Base-by-base conservation (phyloP, 352 stramenopile genomes). In the Phytophthora europaea region DNA sequence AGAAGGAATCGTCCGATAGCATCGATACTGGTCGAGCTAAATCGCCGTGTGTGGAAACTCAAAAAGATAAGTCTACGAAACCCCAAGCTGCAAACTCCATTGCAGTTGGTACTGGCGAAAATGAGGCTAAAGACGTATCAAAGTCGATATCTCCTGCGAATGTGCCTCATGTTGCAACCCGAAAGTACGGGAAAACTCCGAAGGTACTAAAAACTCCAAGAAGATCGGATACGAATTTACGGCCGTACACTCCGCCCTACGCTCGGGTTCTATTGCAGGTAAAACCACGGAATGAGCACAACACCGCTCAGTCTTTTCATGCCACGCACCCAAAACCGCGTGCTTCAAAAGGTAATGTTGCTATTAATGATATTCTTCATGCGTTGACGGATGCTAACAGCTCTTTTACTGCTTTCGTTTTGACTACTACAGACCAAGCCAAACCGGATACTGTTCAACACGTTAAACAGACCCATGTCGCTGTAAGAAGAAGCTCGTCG, bases 101-200 rank as follows among this genome's bases (percentile, higher is more conserved):
- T 43, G n/a, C 12, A 38, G n/a, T 31, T 9, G n/a, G 48, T 33
- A 7, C 48, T 31, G 20, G 60, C 58, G 31, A 59, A 48, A 47
- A 52, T 3, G 33, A 34, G 22, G 43, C 2, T 13, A 31, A 53
- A 51, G 61, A 52, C 38, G 45, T 34, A 31, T 43, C 34, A 15
- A 59, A 54, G 33, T 13, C 9, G n/a, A 62, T 7, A 13, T 20
- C 20, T 31, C n/a, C 4, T 31, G 40, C 34, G 22, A 23, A 72
- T 61, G 48, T 65, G n/a, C 6, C 52, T 16, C 43, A 13, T 1
- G 26, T 73, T 47, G 51, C 23, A 16, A 22, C 59, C 33, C 69
- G 61, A 3, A 80, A 73, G 53, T 72, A 78, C 22, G 65, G 70
- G 6, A 80, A 78, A 47, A 75, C 69, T 13, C 55, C 73, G 1